These are phyloP conservation scores for Chenopodium quinoa DNA, from an alignment of 148 eudicot species.

Conservation along the genomic window DNA sequence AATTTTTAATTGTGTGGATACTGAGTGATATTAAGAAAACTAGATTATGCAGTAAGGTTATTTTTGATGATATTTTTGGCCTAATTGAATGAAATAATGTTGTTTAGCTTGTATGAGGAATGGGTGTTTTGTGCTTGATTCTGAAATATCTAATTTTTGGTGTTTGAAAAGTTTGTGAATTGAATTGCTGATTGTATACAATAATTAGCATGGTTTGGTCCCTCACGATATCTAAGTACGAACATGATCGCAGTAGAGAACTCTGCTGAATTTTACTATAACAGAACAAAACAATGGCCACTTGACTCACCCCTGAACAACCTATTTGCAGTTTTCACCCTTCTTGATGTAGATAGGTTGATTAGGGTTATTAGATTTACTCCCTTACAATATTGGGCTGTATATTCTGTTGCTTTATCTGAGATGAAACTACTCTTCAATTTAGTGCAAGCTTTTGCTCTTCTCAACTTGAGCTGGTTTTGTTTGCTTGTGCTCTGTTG, in stretches of 20 bases:
- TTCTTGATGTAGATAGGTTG: not conserved
- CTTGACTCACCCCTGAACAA: too few species aligned
- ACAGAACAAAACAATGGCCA: not conserved
- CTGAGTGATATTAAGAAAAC: too few species aligned
- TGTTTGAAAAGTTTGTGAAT: too few species aligned
- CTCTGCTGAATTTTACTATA: not conserved
- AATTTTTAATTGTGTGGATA: too few species aligned
- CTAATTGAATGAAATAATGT: too few species aligned
- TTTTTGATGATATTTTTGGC: too few species aligned
- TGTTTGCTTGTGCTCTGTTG: not conserved
- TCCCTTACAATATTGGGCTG: not conserved
- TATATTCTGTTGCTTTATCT: not conserved
- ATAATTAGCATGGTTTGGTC: not conserved
- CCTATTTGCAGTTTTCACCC: not conserved
- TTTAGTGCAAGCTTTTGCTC: not conserved
- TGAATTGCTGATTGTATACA: too few species aligned
- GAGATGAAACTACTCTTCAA: not conserved
- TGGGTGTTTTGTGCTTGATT: too few species aligned
- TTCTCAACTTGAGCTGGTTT: not conserved
- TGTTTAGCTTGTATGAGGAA: too few species aligned
- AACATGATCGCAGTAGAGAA: not conserved
- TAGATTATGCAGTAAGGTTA: too few species aligned
- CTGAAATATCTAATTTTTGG: too few species aligned
- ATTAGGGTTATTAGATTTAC: not conserved
- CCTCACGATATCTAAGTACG: not conserved